Evolutionary conservation across 345 rosid species (phyloP).

Genomic region (Salix caprea): DNA sequence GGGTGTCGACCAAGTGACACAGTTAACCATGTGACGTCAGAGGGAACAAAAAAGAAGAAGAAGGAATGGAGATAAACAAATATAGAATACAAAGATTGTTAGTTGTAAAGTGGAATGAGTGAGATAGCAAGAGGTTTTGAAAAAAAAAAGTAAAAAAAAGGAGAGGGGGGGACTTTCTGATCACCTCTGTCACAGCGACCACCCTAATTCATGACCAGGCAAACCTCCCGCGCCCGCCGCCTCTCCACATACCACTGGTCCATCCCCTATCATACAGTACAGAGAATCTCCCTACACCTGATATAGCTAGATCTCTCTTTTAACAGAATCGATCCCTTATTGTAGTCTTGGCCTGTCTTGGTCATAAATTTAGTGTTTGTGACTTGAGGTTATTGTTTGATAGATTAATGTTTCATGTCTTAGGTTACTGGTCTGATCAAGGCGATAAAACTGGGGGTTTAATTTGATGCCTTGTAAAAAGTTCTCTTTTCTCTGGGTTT

Average conservation of each 20-base stretch:
- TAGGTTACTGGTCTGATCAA: not conserved
- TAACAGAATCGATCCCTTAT: too few relatives aligned
- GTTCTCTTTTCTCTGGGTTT: not conserved
- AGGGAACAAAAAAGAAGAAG: constrained; percentile 1
- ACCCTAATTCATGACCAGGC: constrained; percentile 11
- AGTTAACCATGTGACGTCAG: not conserved
- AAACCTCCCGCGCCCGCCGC: constrained; percentile 17
- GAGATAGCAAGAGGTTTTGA: not conserved
- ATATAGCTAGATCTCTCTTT: not conserved
- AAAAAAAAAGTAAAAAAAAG: not conserved
- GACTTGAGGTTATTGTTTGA: not conserved
- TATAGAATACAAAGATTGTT: constrained; percentile 2
- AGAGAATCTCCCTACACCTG: not conserved
- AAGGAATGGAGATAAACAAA: not conserved
- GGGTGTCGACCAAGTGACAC: not conserved
- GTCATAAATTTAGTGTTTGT: not conserved
- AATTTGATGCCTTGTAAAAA: not conserved
- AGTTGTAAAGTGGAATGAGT: constrained; percentile 10
- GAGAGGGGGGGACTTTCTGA: constrained; percentile 3
- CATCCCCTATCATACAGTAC: not conserved
- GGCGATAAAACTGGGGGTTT: not conserved
- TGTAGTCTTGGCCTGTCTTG: not conserved
- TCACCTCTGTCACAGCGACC: constrained; percentile 4
- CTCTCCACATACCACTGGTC: not conserved
- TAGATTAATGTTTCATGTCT: not conserved